Evolutionary conservation across 805 yeast genomes (phyloP), one percentile per base, ranked within the genome.

Genomic region (Pichia exigua): DNA sequence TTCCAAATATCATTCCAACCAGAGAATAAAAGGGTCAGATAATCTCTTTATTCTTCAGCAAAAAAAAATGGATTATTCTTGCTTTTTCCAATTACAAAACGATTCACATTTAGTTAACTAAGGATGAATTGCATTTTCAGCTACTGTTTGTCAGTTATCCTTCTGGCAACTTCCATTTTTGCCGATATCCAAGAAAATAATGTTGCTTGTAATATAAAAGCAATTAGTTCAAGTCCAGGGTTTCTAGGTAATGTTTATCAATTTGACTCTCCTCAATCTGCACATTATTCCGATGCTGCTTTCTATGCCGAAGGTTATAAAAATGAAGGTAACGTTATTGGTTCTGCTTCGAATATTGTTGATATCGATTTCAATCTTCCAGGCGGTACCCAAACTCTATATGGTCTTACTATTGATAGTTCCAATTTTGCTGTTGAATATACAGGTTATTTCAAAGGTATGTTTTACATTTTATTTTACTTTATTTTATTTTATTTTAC

Each of bases 381-480:
- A 20, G 50, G 27, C 13, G 22, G 45, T 17, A 8, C 12, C 11
- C 17, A 41, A 22, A 22, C 46, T 2, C 12, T 52, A 11, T 46
- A 44, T 26, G 58, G 55, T 10, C 17, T 47, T n/a, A 18, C 9
- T 2, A 15, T 57, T 20, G 18, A 45, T 9, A 15, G 47, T 24
- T 17, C 47, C 4, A 48, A 40, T 42, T 49, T 52, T 38, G 32
- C 32, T 17, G 22, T 45, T 18, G 55, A 52, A 49, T 45, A 45
- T 8, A 46, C 53, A 6, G 49, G 46, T 49, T 52, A 49, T 44
- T 52, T 52, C 18, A 24, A 32, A 18, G 48, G 52, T 49, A 49
- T 27, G 52, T 49, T 32, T 41, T n/a, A 32, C 4, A 8, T 15
- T 32, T 32, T 15, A 10, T 15, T 21, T 30, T 18, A n/a, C n/a